Base-by-base conservation (phyloP, 2,329 filamentous ascomycete species). In the Colletotrichum sublineola region DNA sequence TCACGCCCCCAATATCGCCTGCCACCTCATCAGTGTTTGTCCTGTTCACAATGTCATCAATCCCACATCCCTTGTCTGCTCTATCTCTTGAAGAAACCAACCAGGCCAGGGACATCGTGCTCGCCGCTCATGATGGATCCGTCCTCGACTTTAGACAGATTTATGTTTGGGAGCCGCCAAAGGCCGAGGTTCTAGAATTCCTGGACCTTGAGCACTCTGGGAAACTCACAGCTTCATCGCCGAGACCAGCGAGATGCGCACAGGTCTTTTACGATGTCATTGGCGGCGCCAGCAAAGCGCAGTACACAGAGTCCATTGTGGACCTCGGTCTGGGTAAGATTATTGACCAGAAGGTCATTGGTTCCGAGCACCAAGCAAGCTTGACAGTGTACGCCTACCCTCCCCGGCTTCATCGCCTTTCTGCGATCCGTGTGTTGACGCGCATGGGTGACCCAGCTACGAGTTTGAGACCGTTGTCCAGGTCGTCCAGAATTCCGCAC, bases 81-180 rank as follows among this genome's bases (percentile, higher is more conserved):
- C 75, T 82, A 5, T 75, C 74, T 20, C 29, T 75, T 44, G 68
- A 75, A 14, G 81, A 82, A 71, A 80, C 77, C 36, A 75, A 81
- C 61, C 73, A 78, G 60, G 82, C 84, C 0, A 80, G 81, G 2
- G 76, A 80, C 50, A 72, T 79, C 2, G 80, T 84, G 5, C 73
- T 80, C 18, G 66, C 68, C 3, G 69, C 77, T 9, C 77, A 82
- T 38, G 75, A 79, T 2, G 78, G 76, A 3, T 71, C 79, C 0
- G 79, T 75, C 2, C 70, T 79, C 5, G 78, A 80, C 62, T 88
- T 87, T 74, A 81, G 85, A 7, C 81, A 83, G 52, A 84, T 87
- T 71, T 84, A 83, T 0, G 80, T 88, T 7, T 77, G 76, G 36
- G 85, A 88, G 71, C 86, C 85, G 0, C 78, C 80, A 1, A 88